Conservation (phyloP, 2,329 filamentous ascomycete genomes). For the Ophiocordyceps sinensis region DNA sequence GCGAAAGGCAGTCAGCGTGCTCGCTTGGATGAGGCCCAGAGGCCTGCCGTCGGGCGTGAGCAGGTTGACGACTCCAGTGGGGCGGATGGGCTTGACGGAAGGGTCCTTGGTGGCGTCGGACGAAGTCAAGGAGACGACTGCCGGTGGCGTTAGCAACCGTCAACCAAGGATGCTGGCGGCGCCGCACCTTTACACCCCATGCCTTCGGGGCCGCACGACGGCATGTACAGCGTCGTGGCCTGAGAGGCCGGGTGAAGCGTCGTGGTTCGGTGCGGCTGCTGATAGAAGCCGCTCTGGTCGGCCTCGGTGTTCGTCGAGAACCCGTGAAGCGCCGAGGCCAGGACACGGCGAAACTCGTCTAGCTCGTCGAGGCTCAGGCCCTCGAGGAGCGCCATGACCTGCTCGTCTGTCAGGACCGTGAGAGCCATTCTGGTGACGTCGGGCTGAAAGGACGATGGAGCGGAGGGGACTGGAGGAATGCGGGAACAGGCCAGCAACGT, state of each 20-base stretch:
- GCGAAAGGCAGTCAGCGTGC: constrained; percentile 65
- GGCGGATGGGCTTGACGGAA: constrained; percentile 22
- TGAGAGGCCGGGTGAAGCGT: constrained; percentile 32
- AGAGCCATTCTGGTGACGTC: constrained; percentile 33
- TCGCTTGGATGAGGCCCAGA: constrained; percentile 56
- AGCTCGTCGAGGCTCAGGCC: constrained; percentile 37
- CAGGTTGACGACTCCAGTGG: constrained; percentile 56
- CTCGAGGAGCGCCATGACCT: constrained; percentile 40
- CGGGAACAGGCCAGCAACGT: too few species aligned
- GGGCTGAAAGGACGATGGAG: background rate
- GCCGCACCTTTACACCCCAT: constrained; percentile 52
- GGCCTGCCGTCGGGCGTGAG: constrained; percentile 48
- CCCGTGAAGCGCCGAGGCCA: constrained; percentile 41
- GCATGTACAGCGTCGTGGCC: constrained; percentile 59
- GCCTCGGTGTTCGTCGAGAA: constrained; percentile 42
- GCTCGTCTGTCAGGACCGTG: constrained; percentile 41
- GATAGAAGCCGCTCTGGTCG: constrained; percentile 26
- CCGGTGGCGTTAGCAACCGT: background rate
- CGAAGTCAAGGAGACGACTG: constrained; percentile 49
- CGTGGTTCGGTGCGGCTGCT: constrained; percentile 40
- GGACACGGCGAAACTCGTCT: constrained; percentile 30
- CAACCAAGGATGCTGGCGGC: background rate
- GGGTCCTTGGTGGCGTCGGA: constrained; percentile 15
- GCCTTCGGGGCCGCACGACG: constrained; percentile 46
- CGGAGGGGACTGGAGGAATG: background rate